A percentile compares a stretch with the other conserved stretches of the same genome.
Conservation (phyloP, 139 green algal genomes). For the Gonium pectorale region DNA sequence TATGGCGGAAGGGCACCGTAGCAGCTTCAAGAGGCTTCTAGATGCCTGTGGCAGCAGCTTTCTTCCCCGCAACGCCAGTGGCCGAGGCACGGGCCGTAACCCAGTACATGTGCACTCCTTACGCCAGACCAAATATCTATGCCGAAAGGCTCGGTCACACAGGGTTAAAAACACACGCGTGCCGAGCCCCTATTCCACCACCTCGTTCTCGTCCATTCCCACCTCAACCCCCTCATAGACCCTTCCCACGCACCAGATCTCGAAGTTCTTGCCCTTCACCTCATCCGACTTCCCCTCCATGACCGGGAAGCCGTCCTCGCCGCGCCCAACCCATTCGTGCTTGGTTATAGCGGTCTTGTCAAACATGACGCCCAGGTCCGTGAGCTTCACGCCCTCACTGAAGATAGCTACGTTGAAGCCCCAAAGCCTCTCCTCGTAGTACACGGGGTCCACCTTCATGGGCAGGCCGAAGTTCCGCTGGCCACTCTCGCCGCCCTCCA, state of each 20-base stretch:
- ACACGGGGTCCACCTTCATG: conserved; percentile 67
- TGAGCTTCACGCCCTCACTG: conserved; percentile 72
- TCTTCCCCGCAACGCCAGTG: too few relatives aligned
- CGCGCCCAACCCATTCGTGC: conserved; percentile 83
- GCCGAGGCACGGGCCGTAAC: too few relatives aligned
- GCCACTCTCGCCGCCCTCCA: conserved; percentile 76
- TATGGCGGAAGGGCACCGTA: too few relatives aligned
- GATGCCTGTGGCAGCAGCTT: too few relatives aligned
- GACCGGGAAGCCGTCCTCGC: conserved; percentile 80
- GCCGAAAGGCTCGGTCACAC: too few relatives aligned
- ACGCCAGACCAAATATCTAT: too few relatives aligned
- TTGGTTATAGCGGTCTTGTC: conserved; percentile 73
- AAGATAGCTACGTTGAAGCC: conserved; percentile 80
- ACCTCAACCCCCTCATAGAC: neutral
- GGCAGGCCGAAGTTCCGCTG: conserved; percentile 80
- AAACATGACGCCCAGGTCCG: conserved; percentile 79
- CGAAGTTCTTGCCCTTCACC: conserved; percentile 81
- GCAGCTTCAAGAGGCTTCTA: too few relatives aligned
- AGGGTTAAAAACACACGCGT: too few relatives aligned
- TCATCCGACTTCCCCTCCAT: conserved; percentile 77
- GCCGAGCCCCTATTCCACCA: too few relatives aligned
- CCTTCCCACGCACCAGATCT: conserved; percentile 71
- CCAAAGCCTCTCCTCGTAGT: conserved; percentile 63
- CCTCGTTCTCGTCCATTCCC: too few relatives aligned
- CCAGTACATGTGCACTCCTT: too few relatives aligned